Conservation (phyloP, 2,329 filamentous ascomycete species). For the Dactylellina cionopaga region DNA sequence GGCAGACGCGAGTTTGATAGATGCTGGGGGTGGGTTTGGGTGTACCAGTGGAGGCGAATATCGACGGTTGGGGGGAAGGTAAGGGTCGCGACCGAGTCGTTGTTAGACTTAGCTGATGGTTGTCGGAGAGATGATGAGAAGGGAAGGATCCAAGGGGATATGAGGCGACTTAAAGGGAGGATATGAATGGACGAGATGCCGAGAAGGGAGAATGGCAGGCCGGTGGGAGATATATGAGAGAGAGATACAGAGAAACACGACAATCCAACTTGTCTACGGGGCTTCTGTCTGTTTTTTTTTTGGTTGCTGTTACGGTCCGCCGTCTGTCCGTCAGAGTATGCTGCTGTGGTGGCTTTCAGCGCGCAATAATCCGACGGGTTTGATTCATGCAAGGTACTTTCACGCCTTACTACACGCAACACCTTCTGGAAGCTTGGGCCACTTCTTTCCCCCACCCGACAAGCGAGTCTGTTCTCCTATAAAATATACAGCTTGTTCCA, state of each 20-base stretch:
- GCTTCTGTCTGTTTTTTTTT: too few species aligned
- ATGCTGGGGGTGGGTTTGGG: neutral
- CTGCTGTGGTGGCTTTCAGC: neutral
- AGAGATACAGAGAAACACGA: neutral
- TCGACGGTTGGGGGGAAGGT: neutral
- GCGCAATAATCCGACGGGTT: too few species aligned
- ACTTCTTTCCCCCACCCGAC: too few species aligned
- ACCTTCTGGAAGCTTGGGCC: too few species aligned
- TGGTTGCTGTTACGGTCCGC: too few species aligned
- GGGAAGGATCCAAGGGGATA: neutral
- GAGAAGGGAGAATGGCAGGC: neutral
- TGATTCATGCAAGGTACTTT: slow-evolving; percentile 7
- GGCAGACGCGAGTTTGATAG: neutral
- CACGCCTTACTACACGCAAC: too few species aligned
- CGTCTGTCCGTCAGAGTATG: neutral
- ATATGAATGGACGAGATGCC: neutral
- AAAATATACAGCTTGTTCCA: neutral
- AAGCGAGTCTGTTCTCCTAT: too few species aligned
- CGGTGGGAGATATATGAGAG: neutral
- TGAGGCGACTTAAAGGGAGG: neutral
- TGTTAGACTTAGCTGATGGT: neutral
- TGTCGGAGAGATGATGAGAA: neutral
- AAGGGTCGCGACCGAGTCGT: slow-evolving; percentile 10
- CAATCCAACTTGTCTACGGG: too few species aligned
- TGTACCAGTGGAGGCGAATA: neutral